Evolutionary conservation across 2,329 filamentous ascomycete species (phyloP), one percentile per base, ranked within the genome.

Genomic region (Pseudopyricularia cyperi): DNA sequence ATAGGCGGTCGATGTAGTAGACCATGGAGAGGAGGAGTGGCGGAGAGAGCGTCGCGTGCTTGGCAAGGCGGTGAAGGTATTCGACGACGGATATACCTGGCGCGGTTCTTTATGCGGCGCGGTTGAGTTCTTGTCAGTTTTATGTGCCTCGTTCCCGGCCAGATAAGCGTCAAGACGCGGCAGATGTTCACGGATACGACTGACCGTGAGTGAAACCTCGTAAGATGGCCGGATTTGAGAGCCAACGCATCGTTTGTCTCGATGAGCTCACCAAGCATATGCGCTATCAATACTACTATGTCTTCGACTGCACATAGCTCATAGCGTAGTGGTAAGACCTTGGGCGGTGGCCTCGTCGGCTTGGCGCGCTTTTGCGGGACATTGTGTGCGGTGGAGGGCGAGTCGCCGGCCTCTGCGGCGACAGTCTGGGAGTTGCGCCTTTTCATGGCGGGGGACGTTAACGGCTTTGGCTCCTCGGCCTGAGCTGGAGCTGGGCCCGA

Each of bases 21-120:
- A 98, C 93, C 89, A 98, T 97, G 59, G 90, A 93, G 34, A 98
- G 79, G n/a, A 98, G 76, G 50, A 98, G 85, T 1, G 93, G 91
- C 12, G 93, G 90, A 7, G 89, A 89, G 3, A 98, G 76, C 0
- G 91, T 96, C 26, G 93, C 93, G 65, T 98, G 93, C 54, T 89
- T 89, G 24, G 94, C 93, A 53, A 98, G 75, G 56, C 93, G 84
- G 61, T 93, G 87, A 34, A 98, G 77, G 65, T 98, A 98, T 65
- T 98, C 93, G 55, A 85, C 76, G 32, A 98, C 91, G 26, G 89
- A 95, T 54, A 98, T 98, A 51, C 87, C 90, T 7, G 93, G 93
- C 1, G 93, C 69, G 3, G 77, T 80, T 57, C 76, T 79, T 51
- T 14, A 46, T 32, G 22, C 24, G 30, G 54, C 9, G 34, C 15